Evolutionary conservation across 2,329 filamentous ascomycete genomes (phyloP).

Genomic region (Talaromyces sp.): DNA sequence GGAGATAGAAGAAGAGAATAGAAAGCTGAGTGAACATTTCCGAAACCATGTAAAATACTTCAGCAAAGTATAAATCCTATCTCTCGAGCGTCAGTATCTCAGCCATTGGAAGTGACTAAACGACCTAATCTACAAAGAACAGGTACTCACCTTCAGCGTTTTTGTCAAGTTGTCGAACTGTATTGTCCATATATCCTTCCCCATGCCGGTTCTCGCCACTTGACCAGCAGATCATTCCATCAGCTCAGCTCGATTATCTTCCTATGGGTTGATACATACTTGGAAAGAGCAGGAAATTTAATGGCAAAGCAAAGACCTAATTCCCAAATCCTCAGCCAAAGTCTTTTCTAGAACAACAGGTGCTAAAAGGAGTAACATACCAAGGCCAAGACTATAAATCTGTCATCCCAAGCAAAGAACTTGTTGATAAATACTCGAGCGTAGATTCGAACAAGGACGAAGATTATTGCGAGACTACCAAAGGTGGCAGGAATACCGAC

Average conservation of each 20-base stretch:
- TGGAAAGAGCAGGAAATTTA: slow-evolving; percentile 14
- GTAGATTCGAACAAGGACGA: slow-evolving; percentile 10
- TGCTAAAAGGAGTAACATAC: not conserved
- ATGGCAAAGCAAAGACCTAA: slow-evolving; percentile 12
- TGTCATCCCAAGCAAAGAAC: slow-evolving; percentile 16
- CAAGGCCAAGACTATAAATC: slow-evolving; percentile 10
- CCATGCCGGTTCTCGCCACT: slow-evolving; percentile 40
- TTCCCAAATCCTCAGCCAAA: not conserved
- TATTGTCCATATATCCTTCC: slow-evolving; percentile 44
- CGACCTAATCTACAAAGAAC: not conserved
- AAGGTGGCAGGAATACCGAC: slow-evolving; percentile 12
- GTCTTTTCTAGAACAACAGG: not conserved
- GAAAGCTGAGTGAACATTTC: slow-evolving; percentile 48
- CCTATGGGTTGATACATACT: slow-evolving; percentile 1
- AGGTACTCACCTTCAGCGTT: slow-evolving; percentile 9
- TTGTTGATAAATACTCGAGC: slow-evolving; percentile 12
- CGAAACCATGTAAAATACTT: slow-evolving; percentile 45
- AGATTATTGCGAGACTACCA: slow-evolving; percentile 13
- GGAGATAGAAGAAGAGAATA: slow-evolving; percentile 52
- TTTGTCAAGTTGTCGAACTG: slow-evolving; percentile 39
- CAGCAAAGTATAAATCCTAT: slow-evolving; percentile 23
- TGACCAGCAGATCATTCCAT: not conserved
- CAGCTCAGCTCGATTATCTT: not conserved
- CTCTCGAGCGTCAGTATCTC: not conserved
- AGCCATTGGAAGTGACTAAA: too few relatives aligned